A percentile compares a stretch with the other conserved stretches of the same genome.
Evolutionary conservation across 2,329 filamentous ascomycete species (phyloP).

Genomic region (Venturia effusa): DNA sequence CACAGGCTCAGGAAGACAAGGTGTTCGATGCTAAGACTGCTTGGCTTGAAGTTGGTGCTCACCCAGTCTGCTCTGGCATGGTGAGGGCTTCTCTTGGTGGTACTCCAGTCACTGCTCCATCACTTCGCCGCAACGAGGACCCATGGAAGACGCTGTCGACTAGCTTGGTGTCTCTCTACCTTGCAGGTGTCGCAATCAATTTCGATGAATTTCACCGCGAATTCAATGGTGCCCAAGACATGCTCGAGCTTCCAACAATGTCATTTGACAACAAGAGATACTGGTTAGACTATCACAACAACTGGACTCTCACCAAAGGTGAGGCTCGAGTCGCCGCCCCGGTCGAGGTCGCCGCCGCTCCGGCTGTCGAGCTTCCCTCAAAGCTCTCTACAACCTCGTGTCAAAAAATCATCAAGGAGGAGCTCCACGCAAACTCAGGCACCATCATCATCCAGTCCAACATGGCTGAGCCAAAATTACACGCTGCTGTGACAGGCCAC

Average conservation of each 20-base stretch:
- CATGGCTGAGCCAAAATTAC: conserved; percentile 51
- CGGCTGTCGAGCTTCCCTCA: conserved; percentile 34
- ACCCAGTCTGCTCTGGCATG: conserved; percentile 58
- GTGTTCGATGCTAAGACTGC: conserved; percentile 54
- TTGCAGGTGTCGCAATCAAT: conserved; percentile 50
- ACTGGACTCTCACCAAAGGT: conserved; percentile 62
- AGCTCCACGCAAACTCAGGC: conserved; percentile 49
- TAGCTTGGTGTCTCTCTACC: conserved; percentile 49
- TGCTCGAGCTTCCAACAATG: conserved; percentile 58
- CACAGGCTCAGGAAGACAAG: conserved; percentile 46
- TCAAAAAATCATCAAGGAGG: conserved; percentile 52
- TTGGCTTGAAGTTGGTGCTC: conserved; percentile 66
- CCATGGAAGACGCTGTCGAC: conserved; percentile 53
- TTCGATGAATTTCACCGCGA: conserved; percentile 61
- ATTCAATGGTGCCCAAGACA: conserved; percentile 45
- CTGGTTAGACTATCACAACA: conserved; percentile 60
- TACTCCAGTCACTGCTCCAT: conserved; percentile 44
- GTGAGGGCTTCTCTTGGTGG: conserved; percentile 52
- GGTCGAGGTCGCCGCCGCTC: conserved; percentile 25
- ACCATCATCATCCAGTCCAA: conserved; percentile 55
- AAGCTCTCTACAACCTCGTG: conserved; percentile 56
- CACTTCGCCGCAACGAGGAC: conserved; percentile 51
- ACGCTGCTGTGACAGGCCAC: conserved; percentile 52
- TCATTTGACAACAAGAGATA: conserved; percentile 62
- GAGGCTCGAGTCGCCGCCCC: conserved; percentile 37